Conservation (phyloP, 306 rosid genomes). For the Prosopis cineraria region DNA sequence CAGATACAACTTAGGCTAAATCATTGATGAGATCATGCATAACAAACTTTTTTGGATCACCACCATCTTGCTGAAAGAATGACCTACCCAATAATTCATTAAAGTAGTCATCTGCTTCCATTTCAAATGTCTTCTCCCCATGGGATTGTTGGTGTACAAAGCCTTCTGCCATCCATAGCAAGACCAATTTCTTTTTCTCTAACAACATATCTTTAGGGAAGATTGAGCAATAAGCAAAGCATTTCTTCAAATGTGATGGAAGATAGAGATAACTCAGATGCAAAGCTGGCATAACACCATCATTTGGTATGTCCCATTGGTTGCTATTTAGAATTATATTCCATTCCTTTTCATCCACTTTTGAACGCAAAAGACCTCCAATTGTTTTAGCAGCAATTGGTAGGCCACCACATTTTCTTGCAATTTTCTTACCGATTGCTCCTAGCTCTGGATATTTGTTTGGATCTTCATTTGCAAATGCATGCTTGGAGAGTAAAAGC, state of each 20-base stretch:
- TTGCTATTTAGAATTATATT: slow-evolving; percentile 27
- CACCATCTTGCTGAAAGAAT: slow-evolving; percentile 16
- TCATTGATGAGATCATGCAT: slow-evolving; percentile 46
- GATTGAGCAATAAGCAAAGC: slow-evolving; percentile 39
- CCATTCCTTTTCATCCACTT: slow-evolving; percentile 43
- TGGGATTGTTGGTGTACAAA: neutral
- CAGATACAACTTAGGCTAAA: slow-evolving; percentile 6
- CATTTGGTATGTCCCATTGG: slow-evolving; percentile 44
- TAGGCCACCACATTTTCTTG: slow-evolving; percentile 48
- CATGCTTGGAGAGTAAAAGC: slow-evolving; percentile 46
- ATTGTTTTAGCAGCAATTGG: slow-evolving; percentile 50
- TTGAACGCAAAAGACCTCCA: slow-evolving; percentile 43
- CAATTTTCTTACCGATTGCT: slow-evolving; percentile 42
- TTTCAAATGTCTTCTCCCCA: slow-evolving; percentile 16
- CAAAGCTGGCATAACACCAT: slow-evolving; percentile 39
- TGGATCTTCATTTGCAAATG: slow-evolving; percentile 31
- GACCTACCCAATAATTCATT: slow-evolving; percentile 34
- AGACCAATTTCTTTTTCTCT: slow-evolving; percentile 16
- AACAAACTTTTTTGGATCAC: neutral
- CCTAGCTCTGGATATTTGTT: slow-evolving; percentile 16
- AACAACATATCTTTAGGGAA: slow-evolving; percentile 25
- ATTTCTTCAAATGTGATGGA: slow-evolving; percentile 33
- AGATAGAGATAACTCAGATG: slow-evolving; percentile 28
- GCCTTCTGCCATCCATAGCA: slow-evolving; percentile 51
- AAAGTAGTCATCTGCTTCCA: slow-evolving; percentile 31